These are phyloP conservation scores for Triangularia setosa DNA, from an alignment of 2,329 filamentous ascomycete species.

Conservation along the genomic window DNA sequence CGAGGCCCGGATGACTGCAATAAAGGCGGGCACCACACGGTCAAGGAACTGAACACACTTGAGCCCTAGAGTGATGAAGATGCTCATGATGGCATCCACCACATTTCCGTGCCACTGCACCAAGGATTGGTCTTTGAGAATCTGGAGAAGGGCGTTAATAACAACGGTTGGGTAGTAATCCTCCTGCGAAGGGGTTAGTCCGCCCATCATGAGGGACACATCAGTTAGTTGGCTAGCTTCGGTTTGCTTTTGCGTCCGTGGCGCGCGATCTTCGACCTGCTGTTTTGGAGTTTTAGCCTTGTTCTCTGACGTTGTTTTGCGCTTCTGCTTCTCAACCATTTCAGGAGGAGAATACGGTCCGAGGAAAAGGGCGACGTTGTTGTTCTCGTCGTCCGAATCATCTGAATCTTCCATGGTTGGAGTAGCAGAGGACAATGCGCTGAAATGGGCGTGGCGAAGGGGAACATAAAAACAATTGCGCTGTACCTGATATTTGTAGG, in stretches of 20 bases:
- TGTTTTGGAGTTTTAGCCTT: conserved; percentile 29
- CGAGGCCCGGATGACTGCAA: conserved; percentile 81
- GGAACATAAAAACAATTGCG: conserved; percentile 18
- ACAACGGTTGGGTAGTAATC: conserved; percentile 98
- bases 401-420: conserved; percentile 16
- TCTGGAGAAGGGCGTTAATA: conserved; percentile 89
- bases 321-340: background rate
- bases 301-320: background rate
- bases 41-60: conserved; percentile 95
- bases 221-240: conserved; percentile 73
- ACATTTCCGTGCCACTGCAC: conserved; percentile 88
- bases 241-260: conserved; percentile 68
- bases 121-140: conserved; percentile 86
- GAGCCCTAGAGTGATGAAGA: conserved; percentile 91
- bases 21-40: conserved; percentile 90
- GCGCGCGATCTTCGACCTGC: conserved; percentile 84
- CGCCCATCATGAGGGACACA: conserved; percentile 96
- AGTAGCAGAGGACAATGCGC: conserved; percentile 12
- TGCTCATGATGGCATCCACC: conserved; percentile 97
- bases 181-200: conserved; percentile 91
- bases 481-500: conserved; percentile 80
- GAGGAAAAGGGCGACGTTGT: background rate
- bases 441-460: conserved; percentile 16
- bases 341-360: background rate
- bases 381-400: conserved; percentile 11